Evolutionary conservation across 2,329 filamentous ascomycete species (phyloP).

Genomic region (Penicillium sp.): DNA sequence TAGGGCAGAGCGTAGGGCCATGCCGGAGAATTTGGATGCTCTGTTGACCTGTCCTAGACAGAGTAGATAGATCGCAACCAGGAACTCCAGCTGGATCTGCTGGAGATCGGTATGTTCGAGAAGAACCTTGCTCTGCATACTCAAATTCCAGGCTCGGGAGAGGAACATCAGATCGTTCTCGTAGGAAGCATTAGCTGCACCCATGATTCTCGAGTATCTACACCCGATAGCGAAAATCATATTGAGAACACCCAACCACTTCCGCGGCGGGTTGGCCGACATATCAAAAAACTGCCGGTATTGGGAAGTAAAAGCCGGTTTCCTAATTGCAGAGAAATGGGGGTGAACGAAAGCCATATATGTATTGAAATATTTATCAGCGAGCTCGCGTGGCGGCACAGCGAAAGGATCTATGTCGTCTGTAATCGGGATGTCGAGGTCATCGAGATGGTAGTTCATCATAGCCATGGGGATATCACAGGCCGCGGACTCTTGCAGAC

Average conservation of each 20-base stretch:
- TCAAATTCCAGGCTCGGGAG: slow-evolving; percentile 39
- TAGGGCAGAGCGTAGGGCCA: slow-evolving; percentile 42
- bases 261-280: slow-evolving; percentile 27
- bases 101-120: slow-evolving; percentile 45
- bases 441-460: slow-evolving; percentile 42
- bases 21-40: slow-evolving; percentile 41
- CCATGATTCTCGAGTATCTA: slow-evolving; percentile 37
- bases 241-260: slow-evolving; percentile 46
- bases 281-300: slow-evolving; percentile 35
- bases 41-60: slow-evolving; percentile 44
- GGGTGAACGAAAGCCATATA: slow-evolving; percentile 43
- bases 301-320: slow-evolving; percentile 37
- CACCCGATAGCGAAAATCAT: slow-evolving; percentile 48
- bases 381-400: slow-evolving; percentile 37
- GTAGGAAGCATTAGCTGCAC: slow-evolving; percentile 23
- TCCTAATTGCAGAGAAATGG: slow-evolving; percentile 42
- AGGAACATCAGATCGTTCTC: slow-evolving; percentile 42
- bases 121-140: slow-evolving; percentile 35
- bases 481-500: neutral
- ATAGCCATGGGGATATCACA: slow-evolving; percentile 22
- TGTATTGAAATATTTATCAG: slow-evolving; percentile 38
- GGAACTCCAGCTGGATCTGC: slow-evolving; percentile 42
- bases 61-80: slow-evolving; percentile 43
- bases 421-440: slow-evolving; percentile 35
- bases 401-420: slow-evolving; percentile 36